Evolutionary conservation across 768 basidiomycete species (phyloP), one percentile per base, ranked within the genome.

Genomic region (Xanthoconium stramineum): DNA sequence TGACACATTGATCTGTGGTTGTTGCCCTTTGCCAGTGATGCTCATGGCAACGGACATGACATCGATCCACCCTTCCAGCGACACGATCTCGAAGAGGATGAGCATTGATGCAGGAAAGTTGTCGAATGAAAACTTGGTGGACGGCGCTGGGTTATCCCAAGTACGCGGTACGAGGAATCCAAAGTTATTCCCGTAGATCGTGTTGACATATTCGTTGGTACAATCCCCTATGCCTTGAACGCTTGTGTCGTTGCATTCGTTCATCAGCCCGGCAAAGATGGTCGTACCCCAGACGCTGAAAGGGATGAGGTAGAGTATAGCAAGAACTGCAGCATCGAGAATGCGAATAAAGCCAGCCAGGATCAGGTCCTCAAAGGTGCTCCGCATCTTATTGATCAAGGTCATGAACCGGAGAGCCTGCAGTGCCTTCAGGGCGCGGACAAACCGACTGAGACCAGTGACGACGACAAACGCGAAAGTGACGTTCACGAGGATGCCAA

Each of bases 11-110:
- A 74, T 78, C 56, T 80, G 72, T 0, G 93, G 91, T 67, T 97
- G 94, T 52, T 72, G 72, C 30, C 84, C 83, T 20, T 60, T 67
- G 6, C 88, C 91, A 1, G 82, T 86, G 60, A 97, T 88, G 58
- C 85, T 83, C 70, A 89, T 89, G 2, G 87, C 88, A 28, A 86
- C 80, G 37, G 72, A 74, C 88, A 97, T 89, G 48, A 94, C 96
- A 66, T 95, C 92, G n/a, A 91, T 82, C 96, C 95, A 98, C 3
- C 96, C 96, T 73, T 96, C 94, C 47, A 97, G 75, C 0, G 94
- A 96, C 24, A 98, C 92, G 61, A 96, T 94, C 73, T 98, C 96
- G 64, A 97, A 98, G 1, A 98, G 80, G 65, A 98, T 97, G 51
- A 98, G 80, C 39, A 98, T 76, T 0, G 92, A 88, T 5, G 86